Percentiles rank a stretch among this genome's conserved stretches.
Conservation (phyloP, 2,329 filamentous ascomycete species). For the Fusarium tupiense region DNA sequence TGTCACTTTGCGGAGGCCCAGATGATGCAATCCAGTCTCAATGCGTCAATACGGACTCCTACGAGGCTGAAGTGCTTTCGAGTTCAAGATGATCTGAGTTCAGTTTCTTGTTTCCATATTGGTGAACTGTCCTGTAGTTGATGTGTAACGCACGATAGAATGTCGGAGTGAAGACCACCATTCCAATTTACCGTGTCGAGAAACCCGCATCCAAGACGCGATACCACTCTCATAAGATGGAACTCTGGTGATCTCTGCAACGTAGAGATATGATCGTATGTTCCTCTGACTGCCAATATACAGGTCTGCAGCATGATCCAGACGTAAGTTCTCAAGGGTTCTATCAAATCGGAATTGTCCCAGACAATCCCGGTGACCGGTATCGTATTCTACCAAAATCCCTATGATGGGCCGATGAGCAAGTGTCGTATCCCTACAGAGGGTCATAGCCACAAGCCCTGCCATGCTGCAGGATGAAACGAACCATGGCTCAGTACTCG, state of each 20-base stretch:
- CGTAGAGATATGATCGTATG: not conserved
- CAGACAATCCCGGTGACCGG: not conserved
- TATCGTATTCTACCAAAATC: accelerated
- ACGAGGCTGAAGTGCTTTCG: not conserved
- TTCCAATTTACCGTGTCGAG: not conserved
- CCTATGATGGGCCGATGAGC: not conserved
- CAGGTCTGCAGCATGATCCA: not conserved
- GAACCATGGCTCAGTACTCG: not conserved
- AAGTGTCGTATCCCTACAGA: not conserved
- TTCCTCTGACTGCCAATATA: not conserved
- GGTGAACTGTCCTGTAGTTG: not conserved
- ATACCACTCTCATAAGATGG: accelerated
- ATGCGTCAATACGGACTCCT: not conserved
- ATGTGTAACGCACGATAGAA: not conserved
- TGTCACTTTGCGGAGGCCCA: not conserved
- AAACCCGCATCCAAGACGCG: not conserved
- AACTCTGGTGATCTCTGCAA: not conserved
- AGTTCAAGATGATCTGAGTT: not conserved
- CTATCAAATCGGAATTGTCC: not conserved
- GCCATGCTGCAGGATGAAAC: not conserved
- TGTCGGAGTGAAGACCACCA: not conserved
- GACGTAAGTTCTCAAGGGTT: not conserved
- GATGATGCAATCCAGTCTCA: not conserved
- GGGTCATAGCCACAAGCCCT: not conserved
- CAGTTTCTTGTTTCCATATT: not conserved